Evolutionary conservation across 2,329 filamentous ascomycete genomes (phyloP), one percentile per base, ranked within the genome.

Genomic region (Uncinocarpus reesii): DNA sequence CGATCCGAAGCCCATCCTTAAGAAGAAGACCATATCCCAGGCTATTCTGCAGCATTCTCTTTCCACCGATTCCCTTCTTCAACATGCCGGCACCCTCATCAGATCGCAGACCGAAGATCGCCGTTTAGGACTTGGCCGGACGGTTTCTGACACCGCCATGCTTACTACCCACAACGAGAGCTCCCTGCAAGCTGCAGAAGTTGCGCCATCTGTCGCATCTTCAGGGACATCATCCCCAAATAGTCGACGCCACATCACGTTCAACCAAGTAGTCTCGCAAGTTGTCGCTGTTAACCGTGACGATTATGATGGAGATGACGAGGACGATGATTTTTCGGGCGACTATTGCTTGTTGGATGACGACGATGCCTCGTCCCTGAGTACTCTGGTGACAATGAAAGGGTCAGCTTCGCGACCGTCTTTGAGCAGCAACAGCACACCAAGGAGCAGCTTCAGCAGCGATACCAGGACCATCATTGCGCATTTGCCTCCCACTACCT

Each of bases 21-120:
- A 96, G 71, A 96, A 95, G 74, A 80, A 89, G 55, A 95, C 86
- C 65, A 90, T 94, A 75, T 96, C 90, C 0, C 90, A 96, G 65
- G 78, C 93, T 35, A 95, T 96, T 79, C 76, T 96, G 7, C 88
- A 95, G 63, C 79, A 83, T 53, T 95, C 89, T 0, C 66, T 95
- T 6, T 94, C 89, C 1, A 81, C 86, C 1, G 90, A 89, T 2
- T 95, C 89, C 4, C 74, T 96, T 13, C 71, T 96, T 15, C 90
- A 93, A 66, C 86, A 94, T 66, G 89, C 88, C 5, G 84, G 87
- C 0, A 86, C 86, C 16, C 85, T 86, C 16, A 81, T 94, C 10
- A 84, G 90, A 61, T 86, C 88, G 24, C 86, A 94, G 62, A 79
- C 13, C n/a, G 35, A 32, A 24, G n/a, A 29, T 28, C n/a, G 15